Conservation (phyloP, 768 basidiomycete genomes). For the Leccinum sublutescens region DNA sequence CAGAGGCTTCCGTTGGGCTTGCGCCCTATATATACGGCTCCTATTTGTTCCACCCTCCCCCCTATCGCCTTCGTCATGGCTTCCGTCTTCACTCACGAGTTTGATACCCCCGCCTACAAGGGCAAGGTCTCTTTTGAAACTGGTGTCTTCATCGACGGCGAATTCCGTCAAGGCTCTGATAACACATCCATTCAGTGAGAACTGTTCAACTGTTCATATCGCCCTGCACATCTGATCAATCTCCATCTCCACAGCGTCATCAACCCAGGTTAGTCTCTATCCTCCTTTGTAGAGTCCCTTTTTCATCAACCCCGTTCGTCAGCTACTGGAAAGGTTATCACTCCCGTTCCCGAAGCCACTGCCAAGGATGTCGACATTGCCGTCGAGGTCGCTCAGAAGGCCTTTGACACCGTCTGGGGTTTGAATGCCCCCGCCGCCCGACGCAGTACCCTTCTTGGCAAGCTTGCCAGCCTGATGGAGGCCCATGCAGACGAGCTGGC, state of each 20-base stretch:
- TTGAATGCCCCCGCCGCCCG: conserved; percentile 50
- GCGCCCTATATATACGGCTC: background rate
- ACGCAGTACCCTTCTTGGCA: conserved; percentile 56
- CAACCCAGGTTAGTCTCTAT: conserved; percentile 38
- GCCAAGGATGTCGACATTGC: conserved; percentile 74
- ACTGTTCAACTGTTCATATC: background rate
- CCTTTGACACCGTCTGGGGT: conserved; percentile 67
- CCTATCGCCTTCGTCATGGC: conserved; percentile 35
- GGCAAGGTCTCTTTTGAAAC: conserved; percentile 57
- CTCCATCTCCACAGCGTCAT: background rate
- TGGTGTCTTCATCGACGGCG: conserved; percentile 69
- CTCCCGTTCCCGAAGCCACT: conserved; percentile 54
- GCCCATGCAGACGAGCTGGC: conserved; percentile 60
- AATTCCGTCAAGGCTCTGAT: conserved; percentile 59
- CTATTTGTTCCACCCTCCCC: background rate
- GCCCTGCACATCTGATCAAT: background rate
- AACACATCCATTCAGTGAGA: conserved; percentile 69
- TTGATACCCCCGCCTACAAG: conserved; percentile 55
- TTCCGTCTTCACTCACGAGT: conserved; percentile 44
- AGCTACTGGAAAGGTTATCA: conserved; percentile 67
- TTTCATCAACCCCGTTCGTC: background rate
- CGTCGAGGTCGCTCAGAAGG: conserved; percentile 63
- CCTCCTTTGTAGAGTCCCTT: background rate
- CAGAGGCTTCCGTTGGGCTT: background rate
- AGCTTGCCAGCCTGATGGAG: conserved; percentile 66